phyloP scores from a whole-genome alignment of 768 basidiomycete genomes.

The Dacryopinax primogenitus region DNA sequence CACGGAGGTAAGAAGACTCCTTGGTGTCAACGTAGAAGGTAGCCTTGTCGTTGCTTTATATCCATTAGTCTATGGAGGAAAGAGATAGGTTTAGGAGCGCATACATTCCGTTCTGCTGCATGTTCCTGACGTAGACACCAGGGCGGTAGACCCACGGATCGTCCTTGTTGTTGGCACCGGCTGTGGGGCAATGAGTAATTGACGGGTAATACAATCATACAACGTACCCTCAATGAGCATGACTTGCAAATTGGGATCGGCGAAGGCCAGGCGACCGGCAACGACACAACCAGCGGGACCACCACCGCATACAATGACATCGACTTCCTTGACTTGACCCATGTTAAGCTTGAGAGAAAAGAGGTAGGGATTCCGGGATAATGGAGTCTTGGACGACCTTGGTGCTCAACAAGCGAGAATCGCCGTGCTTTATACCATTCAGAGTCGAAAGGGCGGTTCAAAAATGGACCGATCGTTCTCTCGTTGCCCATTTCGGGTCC shows the following conservation, averaged over 20 bases:
- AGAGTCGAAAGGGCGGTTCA: background rate
- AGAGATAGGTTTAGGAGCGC: slow-evolving; percentile 18
- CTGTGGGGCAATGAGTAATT: slow-evolving; percentile 23
- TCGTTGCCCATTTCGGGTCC: background rate
- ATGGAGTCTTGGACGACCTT: background rate
- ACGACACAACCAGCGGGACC: slow-evolving; percentile 42
- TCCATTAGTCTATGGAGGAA: background rate
- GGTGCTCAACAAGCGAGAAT: background rate
- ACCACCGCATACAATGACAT: slow-evolving; percentile 49
- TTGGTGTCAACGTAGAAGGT: slow-evolving; percentile 56
- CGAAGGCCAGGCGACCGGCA: slow-evolving; percentile 55
- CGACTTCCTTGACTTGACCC: slow-evolving; percentile 41
- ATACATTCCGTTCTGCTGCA: slow-evolving; percentile 56
- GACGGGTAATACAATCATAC: background rate
- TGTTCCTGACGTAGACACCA: slow-evolving; percentile 57
- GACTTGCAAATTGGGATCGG: slow-evolving; percentile 59
- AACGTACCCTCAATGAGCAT: slow-evolving; percentile 56
- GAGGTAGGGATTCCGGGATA: background rate
- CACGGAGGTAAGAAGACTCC: slow-evolving; percentile 45
- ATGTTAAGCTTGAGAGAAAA: background rate
- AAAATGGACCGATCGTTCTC: background rate
- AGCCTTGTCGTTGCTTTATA: slow-evolving; percentile 54
- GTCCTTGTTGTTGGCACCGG: slow-evolving; percentile 56
- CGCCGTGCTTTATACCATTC: background rate
- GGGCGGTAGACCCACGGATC: slow-evolving; percentile 66